Base-by-base conservation (phyloP, 2,329 filamentous ascomycete species). In the Fusarium pseudonygamai region DNA sequence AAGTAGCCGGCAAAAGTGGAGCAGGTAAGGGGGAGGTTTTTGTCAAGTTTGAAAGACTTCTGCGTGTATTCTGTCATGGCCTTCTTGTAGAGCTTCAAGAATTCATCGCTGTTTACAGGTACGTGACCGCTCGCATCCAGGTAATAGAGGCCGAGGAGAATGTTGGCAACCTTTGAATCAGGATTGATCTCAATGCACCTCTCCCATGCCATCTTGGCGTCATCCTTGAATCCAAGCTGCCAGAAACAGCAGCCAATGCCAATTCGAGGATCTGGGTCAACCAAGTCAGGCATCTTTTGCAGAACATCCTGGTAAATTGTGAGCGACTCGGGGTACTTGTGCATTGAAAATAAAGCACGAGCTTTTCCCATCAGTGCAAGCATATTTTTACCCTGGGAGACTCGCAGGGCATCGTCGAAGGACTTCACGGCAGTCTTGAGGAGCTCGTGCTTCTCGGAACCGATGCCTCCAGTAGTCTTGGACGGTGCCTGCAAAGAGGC, bases 211-310 rank as follows among this genome's bases (percentile, higher is more conserved):
- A 87, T 85, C 79, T 93, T 96, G 13, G 97, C 96, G 78, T 97
- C 94, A 39, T 97, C 94, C 82, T 97, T 98, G 85, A 94, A 95
- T 16, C 95, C 95, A 34, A 99, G 87, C 82, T 97, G 94, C 96
- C 97, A 99, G 81, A 98, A 92, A 85, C 96, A 99, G 82, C 94
- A 96, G 50, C 96, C 96, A 78, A 99, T 96, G 62, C 96, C 96
- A 76, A 99, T 96, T 76, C 97, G 90, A 75, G 96, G 97, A 82
- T 99, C 96, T 1, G 96, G 96, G 78, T 99, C 96, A 46, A 93
- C 90, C 78, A 98, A 87, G 75, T 94, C 91, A 5, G 96, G 96
- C 85, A 95, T 95, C 82, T 93, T 95, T 77, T 91, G 87, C 57
- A 99, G 85, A 22, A 95, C 94, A 67, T 94, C 93, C 83, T 99